Conservation (phyloP, 192 early-diverging fungal genomes). For the Gamsiella multidivaricata region DNA sequence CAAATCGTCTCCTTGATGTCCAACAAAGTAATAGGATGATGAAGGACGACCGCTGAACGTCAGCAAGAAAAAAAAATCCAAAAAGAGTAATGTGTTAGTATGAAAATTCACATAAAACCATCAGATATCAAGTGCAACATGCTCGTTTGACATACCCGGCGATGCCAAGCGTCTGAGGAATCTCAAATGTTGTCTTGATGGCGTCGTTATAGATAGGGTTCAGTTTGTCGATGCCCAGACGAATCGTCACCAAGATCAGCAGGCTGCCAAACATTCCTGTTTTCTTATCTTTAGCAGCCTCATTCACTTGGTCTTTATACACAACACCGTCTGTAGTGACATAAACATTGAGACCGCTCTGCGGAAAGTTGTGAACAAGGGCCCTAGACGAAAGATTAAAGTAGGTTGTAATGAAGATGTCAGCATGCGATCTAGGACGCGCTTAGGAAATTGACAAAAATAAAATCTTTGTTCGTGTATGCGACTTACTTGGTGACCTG, state of each 20-base stretch:
- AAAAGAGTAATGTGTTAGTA: not conserved
- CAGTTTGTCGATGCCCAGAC: conserved; percentile 90
- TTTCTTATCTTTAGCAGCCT: conserved; percentile 59
- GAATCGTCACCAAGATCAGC: conserved; percentile 87
- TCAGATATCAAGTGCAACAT: not conserved
- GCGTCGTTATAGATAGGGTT: conserved; percentile 87
- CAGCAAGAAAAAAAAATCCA: not conserved
- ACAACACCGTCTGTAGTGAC: conserved; percentile 87
- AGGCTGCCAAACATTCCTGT: conserved; percentile 67
- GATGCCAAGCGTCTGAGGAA: conserved; percentile 87
- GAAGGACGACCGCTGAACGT: conserved; percentile 84
- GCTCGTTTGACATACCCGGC: conserved; percentile 87
- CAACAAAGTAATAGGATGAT: conserved; percentile 94
- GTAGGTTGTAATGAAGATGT: not conserved
- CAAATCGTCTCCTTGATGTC: conserved; percentile 83
- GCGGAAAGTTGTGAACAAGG: conserved; percentile 66
- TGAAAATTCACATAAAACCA: not conserved
- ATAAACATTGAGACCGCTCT: conserved; percentile 72
- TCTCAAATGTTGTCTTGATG: conserved; percentile 79
- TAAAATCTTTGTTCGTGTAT: too few species aligned
- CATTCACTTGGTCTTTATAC: conserved; percentile 76
- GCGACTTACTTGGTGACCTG: conserved; percentile 83
- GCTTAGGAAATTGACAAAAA: too few species aligned
- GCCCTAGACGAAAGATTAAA: conserved; percentile 56
- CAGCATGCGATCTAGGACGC: conserved; percentile 37